Conservation (phyloP, 176 grass and related monocot species). For the Carex cristatella region DNA sequence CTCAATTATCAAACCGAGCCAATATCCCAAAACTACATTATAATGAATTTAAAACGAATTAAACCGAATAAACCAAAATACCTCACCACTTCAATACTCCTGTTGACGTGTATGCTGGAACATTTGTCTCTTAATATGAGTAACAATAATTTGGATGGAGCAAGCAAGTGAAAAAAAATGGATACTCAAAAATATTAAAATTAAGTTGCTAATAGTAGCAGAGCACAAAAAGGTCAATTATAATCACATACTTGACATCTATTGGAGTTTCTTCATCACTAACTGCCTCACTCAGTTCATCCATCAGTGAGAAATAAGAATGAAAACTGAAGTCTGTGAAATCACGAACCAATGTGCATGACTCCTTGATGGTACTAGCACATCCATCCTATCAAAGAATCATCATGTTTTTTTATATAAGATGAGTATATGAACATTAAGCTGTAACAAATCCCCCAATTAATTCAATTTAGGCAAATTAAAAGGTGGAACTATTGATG, state of each 20-base stretch:
- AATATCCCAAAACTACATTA: not conserved
- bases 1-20: not conserved
- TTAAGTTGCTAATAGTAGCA: not conserved
- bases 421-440: not conserved
- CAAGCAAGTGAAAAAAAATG: not conserved
- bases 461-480: not conserved
- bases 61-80: not conserved
- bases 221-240: not conserved
- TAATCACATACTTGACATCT: constrained; percentile 63
- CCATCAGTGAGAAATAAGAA: constrained; percentile 89
- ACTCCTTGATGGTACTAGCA: constrained; percentile 35
- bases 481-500: not conserved
- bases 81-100: not conserved
- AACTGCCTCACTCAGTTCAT: constrained; percentile 59
- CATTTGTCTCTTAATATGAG: not conserved
- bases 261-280: constrained; percentile 47
- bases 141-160: not conserved
- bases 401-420: not conserved
- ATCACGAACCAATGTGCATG: constrained; percentile 64
- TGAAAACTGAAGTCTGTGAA: constrained; percentile 84
- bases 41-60: not conserved
- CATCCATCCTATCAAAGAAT: constrained; percentile 57
- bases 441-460: not conserved
- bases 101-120: not conserved
- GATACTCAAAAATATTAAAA: not conserved